Conservation (phyloP, 257 asterid genomes). For the Solanum megistacrolobum region DNA sequence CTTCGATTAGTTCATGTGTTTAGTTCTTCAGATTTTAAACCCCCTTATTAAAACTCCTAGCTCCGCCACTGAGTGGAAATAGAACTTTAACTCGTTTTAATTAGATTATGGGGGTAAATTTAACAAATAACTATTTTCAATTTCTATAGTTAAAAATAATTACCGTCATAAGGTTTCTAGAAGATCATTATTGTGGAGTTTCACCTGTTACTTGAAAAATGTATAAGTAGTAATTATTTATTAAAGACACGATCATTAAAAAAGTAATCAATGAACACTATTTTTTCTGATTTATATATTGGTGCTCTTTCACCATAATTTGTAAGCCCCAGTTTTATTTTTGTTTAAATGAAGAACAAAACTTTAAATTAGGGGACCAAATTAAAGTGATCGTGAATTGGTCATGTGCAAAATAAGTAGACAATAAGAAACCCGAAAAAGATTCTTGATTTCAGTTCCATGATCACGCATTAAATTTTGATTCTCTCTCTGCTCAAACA, state of each 20-base stretch:
- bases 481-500: neutral
- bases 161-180: neutral
- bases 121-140: neutral
- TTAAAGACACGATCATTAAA: neutral
- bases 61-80: neutral
- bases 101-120: neutral
- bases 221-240: neutral
- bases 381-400: neutral
- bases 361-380: neutral
- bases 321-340: neutral
- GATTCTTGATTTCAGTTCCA: conserved; percentile 13
- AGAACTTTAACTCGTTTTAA: neutral
- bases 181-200: neutral
- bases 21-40: too few species aligned
- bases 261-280: neutral
- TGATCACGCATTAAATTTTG: conserved; percentile 18
- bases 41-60: too few species aligned
- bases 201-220: neutral
- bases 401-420: neutral
- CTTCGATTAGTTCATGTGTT: too few species aligned
- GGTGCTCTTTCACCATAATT: neutral
- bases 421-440: neutral
- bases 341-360: neutral
- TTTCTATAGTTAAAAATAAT: neutral
- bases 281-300: neutral